Conservation (phyloP, 495 filamentous ascomycete species). For the Aspergillus heteromorphus region DNA sequence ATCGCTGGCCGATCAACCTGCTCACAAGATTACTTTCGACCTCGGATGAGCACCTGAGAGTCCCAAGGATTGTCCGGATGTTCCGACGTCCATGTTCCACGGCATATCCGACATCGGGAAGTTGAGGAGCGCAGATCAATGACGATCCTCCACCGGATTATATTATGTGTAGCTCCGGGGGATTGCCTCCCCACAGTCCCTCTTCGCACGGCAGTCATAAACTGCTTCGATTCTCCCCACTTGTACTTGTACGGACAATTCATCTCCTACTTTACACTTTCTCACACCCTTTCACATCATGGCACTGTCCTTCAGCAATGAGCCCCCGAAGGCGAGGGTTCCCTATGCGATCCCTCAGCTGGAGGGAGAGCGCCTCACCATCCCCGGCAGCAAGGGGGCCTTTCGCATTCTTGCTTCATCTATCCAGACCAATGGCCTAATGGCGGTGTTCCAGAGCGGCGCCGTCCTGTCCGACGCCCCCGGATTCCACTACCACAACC, state of each 20-base stretch:
- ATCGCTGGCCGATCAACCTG: too few relatives aligned
- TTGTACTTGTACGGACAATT: neutral
- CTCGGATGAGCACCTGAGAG: too few relatives aligned
- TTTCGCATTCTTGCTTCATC: conserved; percentile 42
- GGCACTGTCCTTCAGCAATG: conserved; percentile 22
- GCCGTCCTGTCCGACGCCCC: conserved; percentile 36
- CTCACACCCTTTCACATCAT: conserved; percentile 12
- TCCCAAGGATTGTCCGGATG: neutral
- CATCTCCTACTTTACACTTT: conserved; percentile 3
- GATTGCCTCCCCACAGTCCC: conserved; percentile 11
- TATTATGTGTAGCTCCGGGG: too few relatives aligned
- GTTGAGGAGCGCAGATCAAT: neutral
- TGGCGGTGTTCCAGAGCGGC: conserved; percentile 44
- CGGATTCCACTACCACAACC: conserved; percentile 45
- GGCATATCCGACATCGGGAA: conserved; percentile 13
- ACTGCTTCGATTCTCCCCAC: neutral
- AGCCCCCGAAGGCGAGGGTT: conserved; percentile 22
- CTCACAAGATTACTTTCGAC: too few relatives aligned
- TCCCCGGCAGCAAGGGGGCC: conserved; percentile 39
- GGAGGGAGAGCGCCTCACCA: conserved; percentile 41
- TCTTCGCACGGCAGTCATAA: neutral
- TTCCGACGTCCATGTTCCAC: conserved; percentile 2
- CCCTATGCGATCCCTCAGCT: conserved; percentile 39
- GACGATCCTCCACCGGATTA: neutral
- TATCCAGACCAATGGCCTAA: conserved; percentile 39